phyloP scores from a whole-genome alignment of 306 rosid species.

The Fragaria iinumae region DNA sequence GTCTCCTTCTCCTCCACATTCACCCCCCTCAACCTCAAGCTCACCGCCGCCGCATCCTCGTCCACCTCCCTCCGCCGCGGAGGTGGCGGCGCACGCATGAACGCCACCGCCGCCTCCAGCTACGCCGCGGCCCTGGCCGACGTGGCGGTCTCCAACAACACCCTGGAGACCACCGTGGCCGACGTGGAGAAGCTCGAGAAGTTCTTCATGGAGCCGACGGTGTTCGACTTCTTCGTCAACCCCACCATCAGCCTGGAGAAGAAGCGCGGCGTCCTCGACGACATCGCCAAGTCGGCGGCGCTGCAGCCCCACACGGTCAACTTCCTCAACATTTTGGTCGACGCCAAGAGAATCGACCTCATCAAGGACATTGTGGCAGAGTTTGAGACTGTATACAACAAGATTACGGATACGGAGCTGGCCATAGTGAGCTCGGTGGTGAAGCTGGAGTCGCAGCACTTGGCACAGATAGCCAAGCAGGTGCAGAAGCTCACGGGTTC shows the following conservation, averaged over 20 bases:
- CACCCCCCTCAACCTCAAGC: conserved; percentile 37
- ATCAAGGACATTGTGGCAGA: conserved; percentile 57
- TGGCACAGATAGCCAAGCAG: conserved; percentile 93
- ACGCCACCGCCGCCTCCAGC: conserved; percentile 55
- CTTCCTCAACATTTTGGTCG: conserved; percentile 71
- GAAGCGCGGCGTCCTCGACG: conserved; percentile 48
- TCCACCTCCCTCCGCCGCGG: conserved; percentile 39
- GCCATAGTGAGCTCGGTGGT: conserved; percentile 91
- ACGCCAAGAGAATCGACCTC: conserved; percentile 51
- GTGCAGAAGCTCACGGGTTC: conserved; percentile 93
- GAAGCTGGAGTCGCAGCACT: conserved; percentile 75
- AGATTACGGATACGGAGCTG: conserved; percentile 57
- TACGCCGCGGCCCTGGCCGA: conserved; percentile 82
- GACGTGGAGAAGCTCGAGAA: conserved; percentile 75
- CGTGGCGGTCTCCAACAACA: conserved; percentile 50
- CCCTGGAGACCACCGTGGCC: conserved; percentile 62
- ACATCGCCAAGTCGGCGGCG: conserved; percentile 39
- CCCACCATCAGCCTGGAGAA: conserved; percentile 45
- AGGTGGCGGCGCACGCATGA: conserved; percentile 53
- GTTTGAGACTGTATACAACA: conserved; percentile 61
- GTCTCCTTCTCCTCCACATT: conserved; percentile 40
- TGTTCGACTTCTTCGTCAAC: conserved; percentile 52
- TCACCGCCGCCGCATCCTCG: conserved; percentile 46
- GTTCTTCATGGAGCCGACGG: conserved; percentile 45
- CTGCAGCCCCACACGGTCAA: conserved; percentile 59